Evolutionary conservation across 2,329 filamentous ascomycete genomes (phyloP).

Genomic region (Diaporthe vexans): DNA sequence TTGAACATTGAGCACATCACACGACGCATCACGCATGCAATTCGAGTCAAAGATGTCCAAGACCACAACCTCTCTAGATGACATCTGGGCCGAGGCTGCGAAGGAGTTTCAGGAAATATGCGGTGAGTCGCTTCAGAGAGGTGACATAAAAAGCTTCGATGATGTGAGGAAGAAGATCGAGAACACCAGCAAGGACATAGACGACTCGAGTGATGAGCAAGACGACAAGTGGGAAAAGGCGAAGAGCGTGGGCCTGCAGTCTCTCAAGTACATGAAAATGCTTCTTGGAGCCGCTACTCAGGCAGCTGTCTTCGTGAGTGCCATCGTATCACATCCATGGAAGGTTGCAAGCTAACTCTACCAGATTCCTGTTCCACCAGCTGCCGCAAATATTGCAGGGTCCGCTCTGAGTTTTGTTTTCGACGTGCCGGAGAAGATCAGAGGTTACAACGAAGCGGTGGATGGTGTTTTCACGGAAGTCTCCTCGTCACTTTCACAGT

Average conservation of each 20-base stretch:
- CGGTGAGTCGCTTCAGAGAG: slow-evolving; percentile 44
- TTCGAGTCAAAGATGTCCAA: not conserved
- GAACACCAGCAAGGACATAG: slow-evolving; percentile 24
- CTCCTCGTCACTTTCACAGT: slow-evolving; percentile 45
- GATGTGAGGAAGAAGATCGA: slow-evolving; percentile 45
- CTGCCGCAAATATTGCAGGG: slow-evolving; percentile 42
- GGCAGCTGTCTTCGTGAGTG: slow-evolving; percentile 44
- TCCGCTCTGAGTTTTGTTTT: slow-evolving; percentile 46
- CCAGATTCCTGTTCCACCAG: slow-evolving; percentile 44
- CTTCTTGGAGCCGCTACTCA: slow-evolving; percentile 46
- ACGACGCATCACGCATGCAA: not conserved
- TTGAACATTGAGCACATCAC: not conserved
- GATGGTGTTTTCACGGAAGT: slow-evolving; percentile 44
- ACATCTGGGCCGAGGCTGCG: not conserved
- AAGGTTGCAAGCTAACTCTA: not conserved
- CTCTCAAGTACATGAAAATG: slow-evolving; percentile 46
- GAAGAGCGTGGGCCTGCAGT: slow-evolving; percentile 45
- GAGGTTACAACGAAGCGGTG: slow-evolving; percentile 45
- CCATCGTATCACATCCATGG: too few relatives aligned
- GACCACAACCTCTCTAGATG: not conserved
- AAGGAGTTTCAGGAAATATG: slow-evolving; percentile 42
- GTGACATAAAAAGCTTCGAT: slow-evolving; percentile 45
- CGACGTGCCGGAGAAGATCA: slow-evolving; percentile 45
- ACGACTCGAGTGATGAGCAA: not conserved
- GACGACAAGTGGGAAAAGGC: slow-evolving; percentile 45